These are phyloP conservation scores for Clarireedia sp. DNA, from an alignment of 2,329 filamentous ascomycete genomes.

Conservation along the genomic window DNA sequence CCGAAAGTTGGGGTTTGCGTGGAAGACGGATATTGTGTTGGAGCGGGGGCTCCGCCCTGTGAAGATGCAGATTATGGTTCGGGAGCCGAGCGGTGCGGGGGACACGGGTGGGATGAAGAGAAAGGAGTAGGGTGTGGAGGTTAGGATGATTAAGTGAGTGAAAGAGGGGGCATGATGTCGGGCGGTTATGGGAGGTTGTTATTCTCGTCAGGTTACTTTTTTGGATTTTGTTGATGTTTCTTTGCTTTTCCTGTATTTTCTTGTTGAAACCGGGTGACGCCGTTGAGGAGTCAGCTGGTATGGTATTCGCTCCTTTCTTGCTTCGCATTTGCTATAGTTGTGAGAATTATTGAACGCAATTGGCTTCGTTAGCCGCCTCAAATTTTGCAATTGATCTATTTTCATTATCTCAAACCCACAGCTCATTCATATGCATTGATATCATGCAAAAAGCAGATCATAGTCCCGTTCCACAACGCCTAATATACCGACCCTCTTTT, in stretches of 20 bases:
- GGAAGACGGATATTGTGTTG: constrained; percentile 55
- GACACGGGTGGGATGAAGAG: too few relatives aligned
- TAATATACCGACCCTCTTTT: not conserved
- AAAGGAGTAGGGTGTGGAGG: constrained; percentile 16
- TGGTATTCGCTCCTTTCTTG: too few relatives aligned
- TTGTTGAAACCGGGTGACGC: too few relatives aligned
- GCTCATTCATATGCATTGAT: not conserved
- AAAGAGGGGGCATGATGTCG: not conserved
- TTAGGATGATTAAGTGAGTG: constrained; percentile 9
- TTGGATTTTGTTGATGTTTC: not conserved
- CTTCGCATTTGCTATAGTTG: too few relatives aligned
- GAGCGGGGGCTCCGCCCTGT: constrained; percentile 51
- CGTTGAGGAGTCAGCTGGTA: too few relatives aligned
- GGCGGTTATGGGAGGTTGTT: not conserved
- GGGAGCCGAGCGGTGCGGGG: constrained; percentile 46
- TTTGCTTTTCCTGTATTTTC: not conserved
- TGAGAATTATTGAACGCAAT: too few relatives aligned
- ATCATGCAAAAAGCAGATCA: not conserved
- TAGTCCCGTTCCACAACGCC: constrained; percentile 17
- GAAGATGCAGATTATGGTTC: constrained; percentile 71
- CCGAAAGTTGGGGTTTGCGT: constrained; percentile 64
- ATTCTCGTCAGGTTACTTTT: not conserved
- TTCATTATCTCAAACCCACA: not conserved
- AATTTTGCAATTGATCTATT: not conserved
- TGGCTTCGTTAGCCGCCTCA: too few relatives aligned